Evolutionary conservation across 1,139 yeast species (phyloP), one percentile per base, ranked within the genome.

Genomic region (Pichia sp.): DNA sequence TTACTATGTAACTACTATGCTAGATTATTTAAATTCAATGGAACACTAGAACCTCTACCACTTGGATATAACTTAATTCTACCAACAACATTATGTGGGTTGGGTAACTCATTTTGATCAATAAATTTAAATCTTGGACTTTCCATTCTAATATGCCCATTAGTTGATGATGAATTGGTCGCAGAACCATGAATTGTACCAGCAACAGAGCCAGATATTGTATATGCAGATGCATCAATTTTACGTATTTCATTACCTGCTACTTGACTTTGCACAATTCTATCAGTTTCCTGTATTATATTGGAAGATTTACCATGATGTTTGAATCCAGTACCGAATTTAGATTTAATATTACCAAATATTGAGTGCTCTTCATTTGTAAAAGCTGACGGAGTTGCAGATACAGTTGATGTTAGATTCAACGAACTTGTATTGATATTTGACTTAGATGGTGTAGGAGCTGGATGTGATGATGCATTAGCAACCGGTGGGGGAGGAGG

Each of bases 21-120:
- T 5, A 36, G 11, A 27, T 36, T 11, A 11, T 78, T 68, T 55
- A 90, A 70, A 58, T 88, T 82, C 57, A 92, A 71, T 1, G 97
- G 97, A 39, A 92, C 95, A 34, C 96, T 87, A 33, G 90, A 81
- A 2, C 98, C 98, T 62, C 97, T 78, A 7, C 98, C 97, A 69
- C 96, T 87, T 11, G 97, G 97, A 67, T 92, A 92, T 57, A 88
- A 70, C 64, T 90, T 89, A 50, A 75, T 76, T 47, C 74, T 76
- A 10, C 80, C 84, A 47, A 79, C 82, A 59, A 85, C 86, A 50
- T 78, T 73, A 58, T 97, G 73, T 18, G 97, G 97, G 58, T 79
- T 79, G 0, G 98, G 97, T 46, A 92, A 72, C 29, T 87, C 83
- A 45, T 70, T 69, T 31, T 79, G 75, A 64, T 86, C 86, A 11